Conservation (phyloP, 2,329 filamentous ascomycete species). For the Colletotrichum liriopes region DNA sequence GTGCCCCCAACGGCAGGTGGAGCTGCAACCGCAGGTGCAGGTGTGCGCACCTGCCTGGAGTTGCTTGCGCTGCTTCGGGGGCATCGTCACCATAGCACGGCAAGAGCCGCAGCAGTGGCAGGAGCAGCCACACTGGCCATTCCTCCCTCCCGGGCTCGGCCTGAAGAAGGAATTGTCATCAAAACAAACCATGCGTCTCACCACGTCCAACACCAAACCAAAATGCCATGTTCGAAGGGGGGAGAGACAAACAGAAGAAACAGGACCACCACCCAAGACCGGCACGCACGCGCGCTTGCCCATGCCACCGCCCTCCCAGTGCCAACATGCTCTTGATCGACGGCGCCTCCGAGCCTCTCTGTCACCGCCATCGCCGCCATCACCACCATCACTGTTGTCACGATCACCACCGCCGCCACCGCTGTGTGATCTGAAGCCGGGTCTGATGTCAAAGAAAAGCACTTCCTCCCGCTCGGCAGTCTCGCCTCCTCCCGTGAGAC, state of each 20-base stretch:
- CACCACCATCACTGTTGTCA: no score
- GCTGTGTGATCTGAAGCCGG: not conserved
- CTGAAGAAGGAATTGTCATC: conserved; percentile 30
- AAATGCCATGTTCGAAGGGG: not conserved
- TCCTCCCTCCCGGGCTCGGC: not conserved
- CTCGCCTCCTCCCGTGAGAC: not conserved
- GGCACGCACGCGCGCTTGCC: not conserved
- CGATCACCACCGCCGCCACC: not conserved
- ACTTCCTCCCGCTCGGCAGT: not conserved
- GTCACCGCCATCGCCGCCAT: not conserved
- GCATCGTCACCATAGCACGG: not conserved
- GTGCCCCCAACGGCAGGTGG: conserved; percentile 1
- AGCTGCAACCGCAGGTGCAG: not conserved
- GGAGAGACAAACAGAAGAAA: conserved; percentile 17
- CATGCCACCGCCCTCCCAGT: conserved; percentile 16
- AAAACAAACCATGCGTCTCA: conserved; percentile 22
- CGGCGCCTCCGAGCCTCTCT: not conserved
- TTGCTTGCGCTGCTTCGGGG: no score
- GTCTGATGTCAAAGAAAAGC: not conserved
- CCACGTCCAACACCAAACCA: not conserved
- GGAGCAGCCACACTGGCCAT: not conserved
- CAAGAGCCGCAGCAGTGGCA: not conserved
- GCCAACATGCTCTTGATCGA: conserved; percentile 19
- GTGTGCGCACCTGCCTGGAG: no score
- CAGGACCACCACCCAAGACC: conserved; percentile 8